Percentiles rank a stretch among this genome's conserved stretches.
phyloP scores from a whole-genome alignment of 495 filamentous ascomycete species.

The Neurospora sp. region DNA sequence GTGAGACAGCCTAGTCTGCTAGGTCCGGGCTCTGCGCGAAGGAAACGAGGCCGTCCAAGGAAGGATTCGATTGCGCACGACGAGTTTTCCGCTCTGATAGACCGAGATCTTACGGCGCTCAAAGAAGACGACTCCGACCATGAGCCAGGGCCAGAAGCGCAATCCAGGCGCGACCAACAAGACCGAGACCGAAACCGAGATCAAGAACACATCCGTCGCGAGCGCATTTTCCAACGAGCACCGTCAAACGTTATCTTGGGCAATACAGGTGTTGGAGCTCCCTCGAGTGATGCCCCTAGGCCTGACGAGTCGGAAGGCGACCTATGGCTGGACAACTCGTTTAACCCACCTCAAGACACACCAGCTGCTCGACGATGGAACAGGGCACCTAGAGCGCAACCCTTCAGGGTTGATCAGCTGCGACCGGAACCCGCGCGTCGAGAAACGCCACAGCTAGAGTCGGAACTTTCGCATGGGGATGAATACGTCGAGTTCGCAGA shows the following conservation, averaged over 20 bases:
- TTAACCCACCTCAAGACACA: background rate
- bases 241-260: background rate
- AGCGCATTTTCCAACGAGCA: background rate
- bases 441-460: constrained; percentile 7
- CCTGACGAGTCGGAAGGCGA: background rate
- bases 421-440: background rate
- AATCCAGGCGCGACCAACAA: background rate
- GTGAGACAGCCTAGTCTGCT: constrained; percentile 8
- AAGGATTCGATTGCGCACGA: constrained; percentile 10
- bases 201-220: background rate
- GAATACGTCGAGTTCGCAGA: constrained; percentile 10
- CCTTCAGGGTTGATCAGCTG: background rate
- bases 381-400: background rate
- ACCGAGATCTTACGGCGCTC: constrained; percentile 7
- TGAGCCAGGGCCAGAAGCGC: background rate
- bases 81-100: constrained; percentile 7
- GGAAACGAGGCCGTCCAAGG: constrained; percentile 23
- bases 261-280: background rate
- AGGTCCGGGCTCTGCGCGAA: constrained; percentile 9
- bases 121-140: background rate
- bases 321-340: background rate
- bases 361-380: background rate
- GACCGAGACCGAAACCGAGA: background rate
- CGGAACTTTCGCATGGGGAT: constrained; percentile 2
- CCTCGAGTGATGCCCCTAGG: background rate